phyloP scores from a whole-genome alignment of 306 rosid species.

The Trichosanthes cucumerina region DNA sequence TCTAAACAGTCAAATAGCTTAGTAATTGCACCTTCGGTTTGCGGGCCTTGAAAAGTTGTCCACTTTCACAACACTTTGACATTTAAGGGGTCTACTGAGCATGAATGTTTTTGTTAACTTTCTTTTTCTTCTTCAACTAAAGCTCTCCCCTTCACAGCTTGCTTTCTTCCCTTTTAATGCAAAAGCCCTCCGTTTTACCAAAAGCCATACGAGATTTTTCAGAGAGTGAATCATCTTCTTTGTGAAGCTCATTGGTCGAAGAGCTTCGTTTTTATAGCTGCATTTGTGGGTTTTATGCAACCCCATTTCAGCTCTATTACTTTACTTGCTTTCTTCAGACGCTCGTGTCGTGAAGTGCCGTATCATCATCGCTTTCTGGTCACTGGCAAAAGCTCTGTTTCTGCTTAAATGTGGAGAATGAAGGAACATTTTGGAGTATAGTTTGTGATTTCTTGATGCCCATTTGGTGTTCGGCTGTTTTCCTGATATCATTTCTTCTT shows the following conservation, averaged over 20 bases:
- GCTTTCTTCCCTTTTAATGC: conserved; percentile 46
- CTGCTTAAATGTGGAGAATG: conserved; percentile 21
- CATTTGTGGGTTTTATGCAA: conserved; percentile 27
- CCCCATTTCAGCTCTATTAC: conserved; percentile 21
- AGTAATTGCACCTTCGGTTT: conserved; percentile 14
- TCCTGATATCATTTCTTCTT: conserved; percentile 12
- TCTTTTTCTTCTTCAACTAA: conserved; percentile 39
- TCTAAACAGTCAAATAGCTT: conserved; percentile 2
- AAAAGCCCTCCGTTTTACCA: conserved; percentile 31
- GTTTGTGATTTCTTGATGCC: conserved; percentile 19
- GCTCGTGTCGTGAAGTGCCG: conserved; percentile 23
- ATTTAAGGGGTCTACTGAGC: conserved; percentile 33
- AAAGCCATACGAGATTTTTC: conserved; percentile 31
- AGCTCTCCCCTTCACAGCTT: conserved; percentile 17
- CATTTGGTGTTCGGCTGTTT: conserved; percentile 14
- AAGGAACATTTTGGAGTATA: conserved; percentile 23
- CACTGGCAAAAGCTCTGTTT: conserved; percentile 26
- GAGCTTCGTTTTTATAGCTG: conserved; percentile 25
- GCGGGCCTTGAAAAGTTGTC: conserved; percentile 25
- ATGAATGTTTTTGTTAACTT: conserved; percentile 21
- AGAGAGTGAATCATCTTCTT: conserved; percentile 12
- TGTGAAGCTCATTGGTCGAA: conserved; percentile 43
- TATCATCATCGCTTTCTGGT: conserved; percentile 33
- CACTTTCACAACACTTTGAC: conserved; percentile 54
- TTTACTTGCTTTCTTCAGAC: conserved; percentile 14